Evolutionary conservation across 1,284 basidiomycete genomes (phyloP), one percentile per base, ranked within the genome.

Genomic region (Termitomyces sp.): DNA sequence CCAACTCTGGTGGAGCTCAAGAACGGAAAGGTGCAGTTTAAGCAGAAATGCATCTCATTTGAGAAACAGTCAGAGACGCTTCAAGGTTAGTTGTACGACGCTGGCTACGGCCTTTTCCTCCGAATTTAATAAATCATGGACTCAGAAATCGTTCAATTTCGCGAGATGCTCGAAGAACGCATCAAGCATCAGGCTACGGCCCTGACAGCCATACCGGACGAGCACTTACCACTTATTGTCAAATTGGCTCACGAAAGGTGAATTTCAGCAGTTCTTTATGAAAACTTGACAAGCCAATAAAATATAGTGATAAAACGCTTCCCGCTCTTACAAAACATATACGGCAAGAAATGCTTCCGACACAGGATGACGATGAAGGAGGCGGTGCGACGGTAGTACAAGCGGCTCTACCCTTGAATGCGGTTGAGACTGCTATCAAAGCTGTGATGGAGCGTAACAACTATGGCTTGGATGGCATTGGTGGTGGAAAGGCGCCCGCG

Each of bases 201-300:
- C 39, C 67, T 94, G 10, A 66, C 64, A 5, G 62, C 65, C 6
- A 77, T 94, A 43, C 85, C 91, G 0, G 76, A 83, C 4, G 82
- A 86, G 55, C 79, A 92, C 64, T 76, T 76, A 58, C 82, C 88
- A 1, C 73, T 94, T 19, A 81, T 94, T 62, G 90, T 84, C 1
- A 92, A 92, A 67, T 71, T 93, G 39, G 82, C 82, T 0, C 86
- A 91, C 58, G 90, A 92, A 71, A 92, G 90, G 90, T 89, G 57
- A 46, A 74, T 59, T 33, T 53, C 55, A 30, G 24, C 9, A 46
- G 15, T 28, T 24, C 40, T 53, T 45, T 5, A 10, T 28, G n/a
- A 15, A 34, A 6, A 28, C 45, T 53, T 36, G 48, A 34, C n/a
- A 52, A 43, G 19, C 17, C 19, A 26, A 42, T n/a, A 42, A 15